These are phyloP conservation scores for Boletus rubescentipes DNA, from an alignment of 768 basidiomycete genomes.

Conservation along the genomic window DNA sequence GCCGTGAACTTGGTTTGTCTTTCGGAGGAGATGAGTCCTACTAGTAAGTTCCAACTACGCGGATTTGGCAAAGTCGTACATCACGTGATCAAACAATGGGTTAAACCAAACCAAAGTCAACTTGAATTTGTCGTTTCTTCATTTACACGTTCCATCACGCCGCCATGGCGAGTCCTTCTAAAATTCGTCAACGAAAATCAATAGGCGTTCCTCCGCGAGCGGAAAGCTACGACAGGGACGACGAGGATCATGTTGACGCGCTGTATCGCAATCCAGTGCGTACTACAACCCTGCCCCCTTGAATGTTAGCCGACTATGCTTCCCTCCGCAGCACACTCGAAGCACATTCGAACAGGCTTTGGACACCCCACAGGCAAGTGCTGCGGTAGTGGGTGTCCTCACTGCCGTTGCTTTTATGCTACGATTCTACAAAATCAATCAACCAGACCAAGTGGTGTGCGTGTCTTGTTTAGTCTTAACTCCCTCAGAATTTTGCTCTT, in stretches of 20 bases:
- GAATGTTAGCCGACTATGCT: constrained; percentile 12
- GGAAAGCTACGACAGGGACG: constrained; percentile 36
- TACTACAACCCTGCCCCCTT: constrained; percentile 4
- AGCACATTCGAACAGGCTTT: constrained; percentile 61
- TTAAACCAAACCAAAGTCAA: constrained; percentile 1
- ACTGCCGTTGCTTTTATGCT: constrained; percentile 78
- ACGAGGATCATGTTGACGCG: constrained; percentile 53
- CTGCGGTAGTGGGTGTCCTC: constrained; percentile 57
- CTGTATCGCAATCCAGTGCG: constrained; percentile 51
- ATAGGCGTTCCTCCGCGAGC: constrained; percentile 14
- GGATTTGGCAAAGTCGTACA: too few species aligned
- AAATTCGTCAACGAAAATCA: constrained; percentile 31
- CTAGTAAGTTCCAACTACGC: too few species aligned
- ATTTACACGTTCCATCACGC: constrained; percentile 7
- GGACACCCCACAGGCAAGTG: constrained; percentile 63
- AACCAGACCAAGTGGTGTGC: constrained; percentile 93
- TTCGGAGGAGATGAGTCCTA: too few species aligned
- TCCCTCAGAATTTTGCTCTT: constrained; percentile 2
- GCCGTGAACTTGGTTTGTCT: not conserved
- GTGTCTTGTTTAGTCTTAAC: constrained; percentile 30
- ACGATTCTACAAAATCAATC: constrained; percentile 92
- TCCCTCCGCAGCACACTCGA: constrained; percentile 48
- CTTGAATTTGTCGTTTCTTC: not conserved
- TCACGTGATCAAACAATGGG: constrained; percentile 24
- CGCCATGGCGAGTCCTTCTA: constrained; percentile 34